Evolutionary conservation across 192 early-diverging fungal genomes (phyloP), one percentile per base, ranked within the genome.

Genomic region (Backusella tuberculispora): DNA sequence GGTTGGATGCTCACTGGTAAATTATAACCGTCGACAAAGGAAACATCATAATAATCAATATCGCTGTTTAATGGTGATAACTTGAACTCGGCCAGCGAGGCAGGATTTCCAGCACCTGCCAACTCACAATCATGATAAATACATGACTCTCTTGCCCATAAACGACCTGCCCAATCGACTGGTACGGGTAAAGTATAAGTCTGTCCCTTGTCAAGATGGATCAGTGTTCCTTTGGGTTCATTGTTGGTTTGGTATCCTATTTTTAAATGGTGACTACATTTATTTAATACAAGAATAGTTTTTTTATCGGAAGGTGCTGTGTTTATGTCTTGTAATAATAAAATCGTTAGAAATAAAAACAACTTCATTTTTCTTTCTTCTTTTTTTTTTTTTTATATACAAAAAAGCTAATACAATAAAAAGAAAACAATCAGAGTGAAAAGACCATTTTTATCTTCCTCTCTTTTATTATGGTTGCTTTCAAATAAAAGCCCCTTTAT

Each of bases 21-120:
- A 40, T 81, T 81, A 42, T 46, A 81, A 8, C 80, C 80, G 60
- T 81, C 80, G 5, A 81, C 80, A 64, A 77, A 76, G 4, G 75
- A 77, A 0, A 81, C 45, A 69, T 81, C 80, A 43, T 81, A 81
- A 24, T 60, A 81, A 66, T 81, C 80, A n/a, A 71, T 66, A 5
- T 45, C 17, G 4, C 29, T 56, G 24, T 66, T 19, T 6, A 46
- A 13, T 17, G 56, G 66, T 21, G 42, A 34, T 34, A 80, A 53
- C 29, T 60, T 80, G 69, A 80, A 80, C 45, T 80, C 78, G 0
- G 78, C 78, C n/a, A 80, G 69, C 0, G 69, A 72, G 12, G 71
- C 74, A 40, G 78, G 78, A 43, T 73, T 70, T 19, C 34, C 50
- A 8, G 73, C 63, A 56, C 76, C 71, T 5, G 71, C 71, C 6